Conservation (phyloP, 2,329 filamentous ascomycete genomes). For the Stagonosporopsis cucurbitacearum region DNA sequence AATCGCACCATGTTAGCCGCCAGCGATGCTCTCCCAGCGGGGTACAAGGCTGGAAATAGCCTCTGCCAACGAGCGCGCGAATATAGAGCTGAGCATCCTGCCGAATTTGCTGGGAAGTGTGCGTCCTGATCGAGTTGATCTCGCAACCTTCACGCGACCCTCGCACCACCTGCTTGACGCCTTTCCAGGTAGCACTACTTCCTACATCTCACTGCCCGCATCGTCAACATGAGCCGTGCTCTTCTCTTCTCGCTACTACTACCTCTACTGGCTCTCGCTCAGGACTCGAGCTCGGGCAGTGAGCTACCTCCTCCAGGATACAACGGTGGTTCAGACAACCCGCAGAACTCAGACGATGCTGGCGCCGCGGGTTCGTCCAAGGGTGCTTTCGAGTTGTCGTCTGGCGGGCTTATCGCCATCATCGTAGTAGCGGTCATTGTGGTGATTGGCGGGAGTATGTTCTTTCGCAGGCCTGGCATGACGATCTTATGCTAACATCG, state of each 20-base stretch:
- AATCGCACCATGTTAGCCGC: conserved; percentile 44
- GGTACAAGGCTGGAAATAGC: conserved; percentile 37
- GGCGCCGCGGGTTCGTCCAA: conserved; percentile 71
- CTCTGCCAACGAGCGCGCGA: conserved; percentile 28
- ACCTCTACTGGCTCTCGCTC: conserved; percentile 38
- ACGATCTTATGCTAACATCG: conserved; percentile 18
- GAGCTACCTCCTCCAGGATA: conserved; percentile 39
- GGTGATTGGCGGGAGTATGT: conserved; percentile 67
- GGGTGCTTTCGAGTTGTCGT: conserved; percentile 68
- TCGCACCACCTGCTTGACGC: conserved; percentile 33
- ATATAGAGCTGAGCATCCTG: conserved; percentile 44
- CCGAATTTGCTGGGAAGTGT: conserved; percentile 30
- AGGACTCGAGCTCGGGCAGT: conserved; percentile 28
- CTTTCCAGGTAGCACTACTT: conserved; percentile 24
- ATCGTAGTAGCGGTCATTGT: conserved; percentile 74
- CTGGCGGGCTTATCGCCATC: conserved; percentile 74
- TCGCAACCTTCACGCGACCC: conserved; percentile 38
- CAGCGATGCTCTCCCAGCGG: conserved; percentile 30
- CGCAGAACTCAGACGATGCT: conserved; percentile 49
- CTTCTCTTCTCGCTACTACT: conserved; percentile 35
- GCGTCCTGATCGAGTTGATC: conserved; percentile 36
- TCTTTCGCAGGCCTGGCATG: background rate
- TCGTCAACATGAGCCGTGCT: conserved; percentile 36
- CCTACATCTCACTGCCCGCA: conserved; percentile 16
- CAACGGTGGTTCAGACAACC: conserved; percentile 48